A percentile compares a stretch with the other conserved stretches of the same genome.
Evolutionary conservation across 768 basidiomycete species (phyloP).

Genomic region (Lactarius vividus): DNA sequence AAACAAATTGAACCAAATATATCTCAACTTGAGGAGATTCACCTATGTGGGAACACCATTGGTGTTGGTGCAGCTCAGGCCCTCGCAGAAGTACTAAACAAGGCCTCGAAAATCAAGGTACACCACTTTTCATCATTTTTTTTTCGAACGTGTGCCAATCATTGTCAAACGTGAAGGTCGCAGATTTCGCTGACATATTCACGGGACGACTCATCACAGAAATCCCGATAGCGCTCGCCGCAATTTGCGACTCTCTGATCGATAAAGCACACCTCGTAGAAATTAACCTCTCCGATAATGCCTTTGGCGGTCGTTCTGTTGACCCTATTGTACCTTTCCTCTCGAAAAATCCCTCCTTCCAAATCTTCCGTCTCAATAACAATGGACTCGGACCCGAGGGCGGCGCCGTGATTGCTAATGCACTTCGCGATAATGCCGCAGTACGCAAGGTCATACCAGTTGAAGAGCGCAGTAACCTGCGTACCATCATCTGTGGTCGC

Average conservation of each 20-base stretch:
- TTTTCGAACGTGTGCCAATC: conserved; percentile 10
- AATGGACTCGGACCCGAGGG: conserved; percentile 94
- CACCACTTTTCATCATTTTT: conserved; percentile 27
- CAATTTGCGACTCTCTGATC: conserved; percentile 84
- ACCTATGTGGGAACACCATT: conserved; percentile 91
- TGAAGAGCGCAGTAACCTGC: conserved; percentile 69
- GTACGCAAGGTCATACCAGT: conserved; percentile 49
- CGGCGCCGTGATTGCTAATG: conserved; percentile 80
- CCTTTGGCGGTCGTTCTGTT: conserved; percentile 92
- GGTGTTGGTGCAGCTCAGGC: conserved; percentile 88
- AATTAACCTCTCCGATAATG: conserved; percentile 92
- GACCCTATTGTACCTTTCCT: conserved; percentile 92
- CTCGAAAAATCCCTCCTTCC: conserved; percentile 74
- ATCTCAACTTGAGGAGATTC: conserved; percentile 71
- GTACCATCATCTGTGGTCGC: conserved; percentile 85
- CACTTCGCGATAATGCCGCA: conserved; percentile 72
- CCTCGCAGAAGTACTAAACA: conserved; percentile 73
- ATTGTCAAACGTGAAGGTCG: conserved; percentile 55
- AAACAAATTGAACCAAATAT: conserved; percentile 56
- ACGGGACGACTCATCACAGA: conserved; percentile 94
- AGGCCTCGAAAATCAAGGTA: conserved; percentile 69
- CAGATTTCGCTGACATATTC: conserved; percentile 97
- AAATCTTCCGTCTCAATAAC: conserved; percentile 89
- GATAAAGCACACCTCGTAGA: conserved; percentile 78
- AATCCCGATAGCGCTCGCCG: conserved; percentile 85